Evolutionary conservation across 768 basidiomycete genomes (phyloP), one percentile per base, ranked within the genome.

Genomic region (Mycena venus): DNA sequence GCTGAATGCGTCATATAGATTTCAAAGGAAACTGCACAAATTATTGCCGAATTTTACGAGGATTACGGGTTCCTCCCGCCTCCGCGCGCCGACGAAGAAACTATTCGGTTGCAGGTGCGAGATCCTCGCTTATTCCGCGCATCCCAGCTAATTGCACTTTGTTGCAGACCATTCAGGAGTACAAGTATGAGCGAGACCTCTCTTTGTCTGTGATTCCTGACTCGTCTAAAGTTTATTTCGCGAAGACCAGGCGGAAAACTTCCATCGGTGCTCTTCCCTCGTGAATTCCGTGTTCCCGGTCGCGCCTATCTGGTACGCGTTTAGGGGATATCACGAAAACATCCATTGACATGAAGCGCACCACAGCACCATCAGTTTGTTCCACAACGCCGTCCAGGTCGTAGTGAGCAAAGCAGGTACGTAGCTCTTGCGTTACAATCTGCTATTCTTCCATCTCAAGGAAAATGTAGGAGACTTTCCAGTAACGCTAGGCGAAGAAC

Each of bases 321-420:
- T 6, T n/a, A 25, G 27, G 12, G 14, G 34, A 3, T 9, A 19
- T n/a, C 11, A 25, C 1, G 14, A 17, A 34, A 23, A 40, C 38
- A 27, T 27, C 15, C 8, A 40, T n/a, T 61, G 14, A 55, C 17
- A 7, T 19, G 42, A 14, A 6, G 29, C 14, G 14, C 5, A 29
- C 5, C 19, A 21, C 12, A 55, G 61, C 63, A 71, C 60, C 31
- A 70, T 75, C 44, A 59, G 55, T 44, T 36, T 72, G 34, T 75
- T 75, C n/a, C 66, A 75, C 21, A 62, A 75, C 29, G 71, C 72
- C 38, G 29, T 60, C 3, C 75, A 75, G 12, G 49, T 51, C 49
- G 49, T 51, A 5, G 49, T 51, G 25, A 51, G 49, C 23, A 51
- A 51, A 27, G 49, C 49, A 25, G 49, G 49, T n/a, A n/a, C n/a